A percentile compares a stretch with the other conserved stretches of the same genome.
Evolutionary conservation across 371 early-diverging fungal species (phyloP).

Genomic region (Chytridiales sp.): DNA sequence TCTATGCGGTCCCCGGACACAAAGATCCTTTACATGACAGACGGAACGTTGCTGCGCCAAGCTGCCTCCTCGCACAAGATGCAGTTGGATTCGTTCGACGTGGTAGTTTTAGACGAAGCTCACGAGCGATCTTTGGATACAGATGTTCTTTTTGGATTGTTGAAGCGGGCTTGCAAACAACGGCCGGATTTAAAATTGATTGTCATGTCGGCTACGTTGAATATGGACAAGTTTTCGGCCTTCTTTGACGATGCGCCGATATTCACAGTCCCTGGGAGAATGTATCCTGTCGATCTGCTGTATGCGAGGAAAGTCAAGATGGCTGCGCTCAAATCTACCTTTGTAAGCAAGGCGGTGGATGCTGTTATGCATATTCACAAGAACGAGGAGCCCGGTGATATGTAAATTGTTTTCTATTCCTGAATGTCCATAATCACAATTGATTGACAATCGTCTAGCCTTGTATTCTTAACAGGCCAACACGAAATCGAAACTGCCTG

Average conservation of each 20-base stretch:
- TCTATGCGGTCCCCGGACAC: conserved; percentile 63
- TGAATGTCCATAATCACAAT: conserved; percentile 1
- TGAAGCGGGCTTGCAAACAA: conserved; percentile 58
- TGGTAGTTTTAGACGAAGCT: conserved; percentile 90
- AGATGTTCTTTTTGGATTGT: conserved; percentile 86
- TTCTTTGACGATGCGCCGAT: conserved; percentile 74
- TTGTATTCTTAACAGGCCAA: conserved; percentile 92
- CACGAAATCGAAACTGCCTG: conserved; percentile 82
- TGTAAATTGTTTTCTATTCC: conserved; percentile 28
- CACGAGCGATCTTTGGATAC: conserved; percentile 95
- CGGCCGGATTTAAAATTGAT: conserved; percentile 59
- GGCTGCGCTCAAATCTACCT: conserved; percentile 62
- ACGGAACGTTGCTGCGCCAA: conserved; percentile 86
- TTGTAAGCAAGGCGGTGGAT: conserved; percentile 70
- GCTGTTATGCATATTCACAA: conserved; percentile 76
- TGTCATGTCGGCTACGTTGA: conserved; percentile 83
- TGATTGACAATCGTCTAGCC: conserved; percentile 29
- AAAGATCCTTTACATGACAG: conserved; percentile 83
- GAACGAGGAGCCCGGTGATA: conserved; percentile 69
- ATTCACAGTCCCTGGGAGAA: conserved; percentile 80
- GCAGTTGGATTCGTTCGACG: conserved; percentile 50
- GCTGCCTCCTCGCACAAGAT: conserved; percentile 37
- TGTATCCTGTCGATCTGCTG: conserved; percentile 72
- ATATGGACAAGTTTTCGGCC: conserved; percentile 48
- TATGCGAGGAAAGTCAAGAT: conserved; percentile 61